Percentiles rank a stretch among this genome's conserved stretches.
These are phyloP conservation scores for Verticillium klebahnii DNA, from an alignment of 2,329 filamentous ascomycete genomes.

Conservation along the genomic window DNA sequence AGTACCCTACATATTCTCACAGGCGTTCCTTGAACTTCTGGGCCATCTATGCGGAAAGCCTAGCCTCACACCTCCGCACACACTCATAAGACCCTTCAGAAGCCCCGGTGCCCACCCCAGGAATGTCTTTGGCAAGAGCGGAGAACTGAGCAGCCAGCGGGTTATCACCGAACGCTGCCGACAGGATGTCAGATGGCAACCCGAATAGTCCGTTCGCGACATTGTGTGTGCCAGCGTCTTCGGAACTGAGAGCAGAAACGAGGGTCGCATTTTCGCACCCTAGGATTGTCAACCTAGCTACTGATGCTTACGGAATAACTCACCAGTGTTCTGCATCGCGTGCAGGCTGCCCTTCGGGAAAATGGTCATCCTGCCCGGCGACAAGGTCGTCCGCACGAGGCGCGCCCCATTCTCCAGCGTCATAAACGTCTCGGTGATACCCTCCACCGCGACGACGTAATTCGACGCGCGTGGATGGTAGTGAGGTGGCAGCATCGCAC, in stretches of 20 bases:
- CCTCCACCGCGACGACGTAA: conserved; percentile 39
- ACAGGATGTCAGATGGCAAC: conserved; percentile 33
- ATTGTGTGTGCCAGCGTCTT: conserved; percentile 46
- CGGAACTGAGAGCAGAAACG: conserved; percentile 41
- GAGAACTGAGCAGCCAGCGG: conserved; percentile 17
- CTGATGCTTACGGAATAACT: conserved; percentile 5
- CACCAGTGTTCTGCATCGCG: conserved; percentile 45
- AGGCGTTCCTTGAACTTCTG: too few relatives aligned
- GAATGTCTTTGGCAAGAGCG: conserved; percentile 9
- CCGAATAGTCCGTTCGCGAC: conserved; percentile 37
- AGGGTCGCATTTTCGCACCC: conserved; percentile 44
- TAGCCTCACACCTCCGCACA: conserved; percentile 7
- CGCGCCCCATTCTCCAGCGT: conserved; percentile 44
- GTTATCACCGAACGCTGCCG: conserved; percentile 32
- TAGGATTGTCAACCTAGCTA: conserved; percentile 12
- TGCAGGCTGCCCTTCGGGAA: conserved; percentile 44
- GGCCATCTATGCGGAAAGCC: background rate
- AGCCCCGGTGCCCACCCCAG: conserved; percentile 13
- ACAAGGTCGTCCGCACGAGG: conserved; percentile 33
- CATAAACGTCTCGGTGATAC: conserved; percentile 48
- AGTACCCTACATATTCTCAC: too few relatives aligned
- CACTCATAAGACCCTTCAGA: conserved; percentile 11
- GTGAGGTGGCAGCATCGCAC: conserved; percentile 46
- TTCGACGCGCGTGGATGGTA: conserved; percentile 45
- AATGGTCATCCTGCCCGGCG: conserved; percentile 41